Evolutionary conservation across 2,329 filamentous ascomycete species (phyloP).

Genomic region (Aspergillus ochraceoroseus): DNA sequence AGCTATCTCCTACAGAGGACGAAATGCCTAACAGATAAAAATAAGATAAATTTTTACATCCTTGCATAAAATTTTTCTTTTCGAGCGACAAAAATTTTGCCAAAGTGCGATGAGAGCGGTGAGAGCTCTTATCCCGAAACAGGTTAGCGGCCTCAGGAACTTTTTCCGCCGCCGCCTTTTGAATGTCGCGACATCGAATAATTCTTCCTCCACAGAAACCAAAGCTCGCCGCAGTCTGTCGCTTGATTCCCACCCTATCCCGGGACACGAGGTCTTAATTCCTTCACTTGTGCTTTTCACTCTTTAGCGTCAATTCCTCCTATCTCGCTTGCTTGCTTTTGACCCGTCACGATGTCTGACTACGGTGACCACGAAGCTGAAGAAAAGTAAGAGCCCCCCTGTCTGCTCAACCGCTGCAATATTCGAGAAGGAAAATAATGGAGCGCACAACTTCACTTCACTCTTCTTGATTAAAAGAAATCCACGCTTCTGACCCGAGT

Average conservation of each 20-base stretch:
- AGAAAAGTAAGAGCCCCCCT: slow-evolving; percentile 48
- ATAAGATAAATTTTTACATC: too few relatives aligned
- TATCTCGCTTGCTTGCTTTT: slow-evolving; percentile 15
- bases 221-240: slow-evolving; percentile 18
- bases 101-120: slow-evolving; percentile 28
- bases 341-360: slow-evolving; percentile 59
- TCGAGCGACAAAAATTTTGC: slow-evolving; percentile 31
- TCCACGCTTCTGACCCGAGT: slow-evolving; percentile 26
- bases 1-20: not conserved
- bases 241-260: slow-evolving; percentile 12
- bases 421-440: not conserved
- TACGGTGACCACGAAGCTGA: slow-evolving; percentile 63
- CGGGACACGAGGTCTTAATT: slow-evolving; percentile 14
- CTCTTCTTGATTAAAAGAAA: too few relatives aligned
- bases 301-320: slow-evolving; percentile 13
- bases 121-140: slow-evolving; percentile 18
- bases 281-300: slow-evolving; percentile 13
- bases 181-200: slow-evolving; percentile 23
- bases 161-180: slow-evolving; percentile 36
- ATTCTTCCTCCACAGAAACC: slow-evolving; percentile 16
- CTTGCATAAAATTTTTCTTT: slow-evolving; percentile 6
- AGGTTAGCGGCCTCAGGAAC: slow-evolving; percentile 31
- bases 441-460: too few relatives aligned
- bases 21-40: slow-evolving; percentile 8
- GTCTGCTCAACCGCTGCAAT: not conserved